Conservation (phyloP, 2,329 filamentous ascomycete genomes). For the Pyrenochaeta sp. region DNA sequence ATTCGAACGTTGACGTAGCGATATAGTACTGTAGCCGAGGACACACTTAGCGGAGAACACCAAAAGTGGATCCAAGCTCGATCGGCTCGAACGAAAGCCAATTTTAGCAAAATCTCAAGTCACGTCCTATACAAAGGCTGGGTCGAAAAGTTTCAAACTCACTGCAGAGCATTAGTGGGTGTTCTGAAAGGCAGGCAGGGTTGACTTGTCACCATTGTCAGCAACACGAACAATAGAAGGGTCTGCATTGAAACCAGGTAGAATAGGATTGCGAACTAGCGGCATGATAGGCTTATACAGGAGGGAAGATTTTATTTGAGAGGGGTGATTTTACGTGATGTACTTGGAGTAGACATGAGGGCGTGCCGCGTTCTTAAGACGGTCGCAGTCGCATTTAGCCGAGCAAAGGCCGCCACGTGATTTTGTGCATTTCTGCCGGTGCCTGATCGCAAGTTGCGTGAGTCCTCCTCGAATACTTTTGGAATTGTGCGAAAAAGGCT, state of each 20-base stretch:
- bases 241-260: constrained; percentile 70
- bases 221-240: constrained; percentile 63
- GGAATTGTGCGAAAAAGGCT: too few relatives aligned
- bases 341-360: not conserved
- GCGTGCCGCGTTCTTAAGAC: not conserved
- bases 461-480: too few relatives aligned
- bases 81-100: not conserved
- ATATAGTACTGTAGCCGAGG: constrained; percentile 59
- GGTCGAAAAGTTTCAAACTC: not conserved
- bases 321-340: not conserved
- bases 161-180: constrained; percentile 10
- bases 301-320: not conserved
- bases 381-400: constrained; percentile 2
- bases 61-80: not conserved
- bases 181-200: not conserved
- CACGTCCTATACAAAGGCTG: not conserved
- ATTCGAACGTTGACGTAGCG: constrained; percentile 70
- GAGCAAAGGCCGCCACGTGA: not conserved
- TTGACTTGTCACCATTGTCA: constrained; percentile 41
- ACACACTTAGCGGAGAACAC: not conserved
- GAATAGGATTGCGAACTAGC: constrained; percentile 59
- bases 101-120: not conserved
- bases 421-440: constrained; percentile 16
- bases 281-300: constrained; percentile 33
- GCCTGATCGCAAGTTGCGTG: constrained; percentile 3